Conservation (phyloP, 306 rosid species). For the Dryas drummondii region DNA sequence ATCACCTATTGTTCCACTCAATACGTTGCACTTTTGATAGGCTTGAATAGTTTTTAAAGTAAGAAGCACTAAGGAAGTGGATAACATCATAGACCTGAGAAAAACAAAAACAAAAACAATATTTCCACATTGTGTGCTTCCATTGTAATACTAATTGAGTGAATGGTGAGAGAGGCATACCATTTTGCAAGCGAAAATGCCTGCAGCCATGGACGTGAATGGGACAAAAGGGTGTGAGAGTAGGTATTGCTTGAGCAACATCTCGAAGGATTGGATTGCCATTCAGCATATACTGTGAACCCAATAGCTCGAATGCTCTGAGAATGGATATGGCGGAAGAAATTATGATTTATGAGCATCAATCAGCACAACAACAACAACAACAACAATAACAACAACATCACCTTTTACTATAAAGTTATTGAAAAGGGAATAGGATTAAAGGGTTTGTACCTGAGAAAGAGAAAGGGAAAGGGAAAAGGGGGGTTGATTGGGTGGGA, state of each 20-base stretch:
- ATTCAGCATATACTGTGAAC: slow-evolving; percentile 35
- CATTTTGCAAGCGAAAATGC: slow-evolving; percentile 79
- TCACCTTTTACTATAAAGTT: not conserved
- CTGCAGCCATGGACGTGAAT: slow-evolving; percentile 63
- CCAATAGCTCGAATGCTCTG: slow-evolving; percentile 11
- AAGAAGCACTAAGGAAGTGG: slow-evolving; percentile 58
- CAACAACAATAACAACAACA: not conserved
- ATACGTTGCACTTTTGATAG: slow-evolving; percentile 66
- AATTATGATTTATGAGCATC: not conserved
- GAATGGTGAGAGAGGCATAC: slow-evolving; percentile 33
- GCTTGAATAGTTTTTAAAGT: slow-evolving; percentile 82
- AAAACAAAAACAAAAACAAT: slow-evolving; percentile 6
- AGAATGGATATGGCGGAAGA: not conserved
- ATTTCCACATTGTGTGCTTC: not conserved
- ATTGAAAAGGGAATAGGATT: not conserved
- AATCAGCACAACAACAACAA: not conserved
- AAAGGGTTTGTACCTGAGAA: not conserved
- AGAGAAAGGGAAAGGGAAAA: not conserved
- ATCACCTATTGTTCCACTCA: slow-evolving; percentile 92
- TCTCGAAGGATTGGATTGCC: slow-evolving; percentile 63
- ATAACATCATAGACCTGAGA: slow-evolving; percentile 68
- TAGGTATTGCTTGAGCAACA: slow-evolving; percentile 58
- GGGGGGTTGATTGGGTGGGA: not conserved
- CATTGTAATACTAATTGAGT: not conserved
- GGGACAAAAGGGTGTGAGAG: slow-evolving; percentile 64